A percentile compares a stretch with the other conserved stretches of the same genome.
These are phyloP conservation scores for Capronia coronata DNA, from an alignment of 2,329 filamentous ascomycete species.

Conservation along the genomic window DNA sequence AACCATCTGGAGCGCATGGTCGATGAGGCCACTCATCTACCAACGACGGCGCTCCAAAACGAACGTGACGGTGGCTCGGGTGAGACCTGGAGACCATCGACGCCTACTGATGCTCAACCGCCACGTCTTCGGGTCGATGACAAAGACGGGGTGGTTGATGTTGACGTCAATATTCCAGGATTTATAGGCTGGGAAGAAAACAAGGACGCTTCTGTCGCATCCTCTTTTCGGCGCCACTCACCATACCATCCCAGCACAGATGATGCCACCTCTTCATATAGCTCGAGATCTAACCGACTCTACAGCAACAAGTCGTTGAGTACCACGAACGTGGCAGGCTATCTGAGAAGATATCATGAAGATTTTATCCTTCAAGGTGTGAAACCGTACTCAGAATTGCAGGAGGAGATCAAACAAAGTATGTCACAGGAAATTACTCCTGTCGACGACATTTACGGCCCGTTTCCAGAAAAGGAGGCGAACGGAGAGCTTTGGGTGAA, in stretches of 20 bases:
- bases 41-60: not conserved
- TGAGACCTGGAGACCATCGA: slow-evolving; percentile 4
- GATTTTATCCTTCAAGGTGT: slow-evolving; percentile 56
- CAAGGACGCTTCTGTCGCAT: slow-evolving; percentile 12
- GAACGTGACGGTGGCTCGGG: not conserved
- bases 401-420: slow-evolving; percentile 50
- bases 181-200: slow-evolving; percentile 38
- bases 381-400: slow-evolving; percentile 47
- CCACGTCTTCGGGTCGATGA: slow-evolving; percentile 31
- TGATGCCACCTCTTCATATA: slow-evolving; percentile 42
- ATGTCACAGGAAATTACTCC: slow-evolving; percentile 47
- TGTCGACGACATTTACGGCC: slow-evolving; percentile 1
- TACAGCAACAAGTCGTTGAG: slow-evolving; percentile 24
- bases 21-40: slow-evolving; percentile 24
- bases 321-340: slow-evolving; percentile 51
- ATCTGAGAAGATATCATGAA: slow-evolving; percentile 51
- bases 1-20: slow-evolving; percentile 41
- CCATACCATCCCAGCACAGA: slow-evolving; percentile 48
- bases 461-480: not conserved
- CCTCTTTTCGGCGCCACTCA: slow-evolving; percentile 14
- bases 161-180: slow-evolving; percentile 51
- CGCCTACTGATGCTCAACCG: slow-evolving; percentile 11
- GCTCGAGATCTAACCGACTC: slow-evolving; percentile 35
- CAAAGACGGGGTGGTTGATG: slow-evolving; percentile 55
- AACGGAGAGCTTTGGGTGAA: slow-evolving; percentile 43